Evolutionary conservation across 805 yeast genomes (phyloP).

Genomic region (Kodamaea jinghongensis): DNA sequence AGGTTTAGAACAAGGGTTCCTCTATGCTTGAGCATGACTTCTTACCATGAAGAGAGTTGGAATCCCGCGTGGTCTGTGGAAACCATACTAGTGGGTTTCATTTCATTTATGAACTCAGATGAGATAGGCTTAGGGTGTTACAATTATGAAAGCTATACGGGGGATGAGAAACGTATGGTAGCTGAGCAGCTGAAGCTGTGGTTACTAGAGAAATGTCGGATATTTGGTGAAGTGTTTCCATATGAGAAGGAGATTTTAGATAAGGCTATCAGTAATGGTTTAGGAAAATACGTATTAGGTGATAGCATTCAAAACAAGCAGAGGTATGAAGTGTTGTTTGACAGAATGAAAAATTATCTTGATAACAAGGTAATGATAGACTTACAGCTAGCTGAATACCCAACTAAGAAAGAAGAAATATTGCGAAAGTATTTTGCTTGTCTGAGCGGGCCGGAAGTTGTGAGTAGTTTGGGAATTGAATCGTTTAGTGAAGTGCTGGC

Average conservation of each 20-base stretch:
- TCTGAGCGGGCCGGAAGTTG: background rate
- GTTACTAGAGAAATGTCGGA: constrained; percentile 12
- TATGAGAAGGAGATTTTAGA: constrained; percentile 12
- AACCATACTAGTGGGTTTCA: constrained; percentile 14
- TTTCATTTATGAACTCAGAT: constrained; percentile 15
- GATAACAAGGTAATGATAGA: constrained; percentile 1
- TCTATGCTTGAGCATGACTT: constrained; percentile 15
- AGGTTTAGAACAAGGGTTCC: constrained; percentile 11
- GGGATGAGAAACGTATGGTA: background rate
- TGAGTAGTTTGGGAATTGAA: constrained; percentile 3
- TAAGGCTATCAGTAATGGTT: background rate
- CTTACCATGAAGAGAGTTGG: constrained; percentile 16
- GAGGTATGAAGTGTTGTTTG: constrained; percentile 1
- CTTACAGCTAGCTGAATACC: constrained; percentile 4
- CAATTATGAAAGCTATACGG: background rate
- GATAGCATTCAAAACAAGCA: constrained; percentile 7
- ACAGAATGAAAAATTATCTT: background rate
- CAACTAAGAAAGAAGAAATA: background rate
- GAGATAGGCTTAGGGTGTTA: constrained; percentile 14
- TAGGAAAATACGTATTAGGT: background rate
- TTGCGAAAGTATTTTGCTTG: constrained; percentile 1
- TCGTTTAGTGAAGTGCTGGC: constrained; percentile 1
- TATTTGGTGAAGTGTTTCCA: constrained; percentile 14
- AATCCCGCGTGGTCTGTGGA: constrained; percentile 17
- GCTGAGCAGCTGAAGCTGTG: constrained; percentile 14